Evolutionary conservation across 2,329 filamentous ascomycete species (phyloP).

Genomic region (Hypomyces perniciosus): DNA sequence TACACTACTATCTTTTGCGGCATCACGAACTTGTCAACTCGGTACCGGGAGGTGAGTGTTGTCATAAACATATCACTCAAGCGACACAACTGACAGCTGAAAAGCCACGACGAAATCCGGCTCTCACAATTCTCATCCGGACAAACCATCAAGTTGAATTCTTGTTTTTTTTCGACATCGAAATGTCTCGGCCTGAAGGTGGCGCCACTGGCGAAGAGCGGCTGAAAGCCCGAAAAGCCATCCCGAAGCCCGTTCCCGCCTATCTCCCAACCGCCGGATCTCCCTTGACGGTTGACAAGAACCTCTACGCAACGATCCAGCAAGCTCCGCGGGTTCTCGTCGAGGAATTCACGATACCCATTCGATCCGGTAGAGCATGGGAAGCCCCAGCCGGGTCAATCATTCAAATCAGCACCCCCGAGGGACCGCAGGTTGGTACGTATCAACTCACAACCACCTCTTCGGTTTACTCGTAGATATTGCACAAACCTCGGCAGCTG

Average conservation of each 20-base stretch:
- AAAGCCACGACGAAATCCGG: no score
- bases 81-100: no score
- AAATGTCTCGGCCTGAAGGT: slow-evolving; percentile 11
- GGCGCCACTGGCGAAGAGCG: slow-evolving; percentile 27
- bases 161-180: not conserved
- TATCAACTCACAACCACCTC: slow-evolving; percentile 4
- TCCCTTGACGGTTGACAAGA: slow-evolving; percentile 37
- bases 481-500: not conserved
- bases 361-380: slow-evolving; percentile 70
- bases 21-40: no score
- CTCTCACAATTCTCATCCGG: not conserved
- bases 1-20: no score
- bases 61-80: no score
- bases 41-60: no score
- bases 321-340: slow-evolving; percentile 35
- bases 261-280: slow-evolving; percentile 40
- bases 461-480: not conserved
- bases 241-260: slow-evolving; percentile 44
- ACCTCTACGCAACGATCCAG: slow-evolving; percentile 57
- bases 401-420: slow-evolving; percentile 66
- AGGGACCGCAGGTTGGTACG: slow-evolving; percentile 67
- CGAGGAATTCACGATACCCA: slow-evolving; percentile 58
- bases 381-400: slow-evolving; percentile 61
- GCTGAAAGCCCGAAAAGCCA: slow-evolving; percentile 36
- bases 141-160: not conserved